A percentile compares a stretch with the other conserved stretches of the same genome.
Conservation (phyloP, 805 yeast genomes). For the Maudiozyma turicensis region DNA sequence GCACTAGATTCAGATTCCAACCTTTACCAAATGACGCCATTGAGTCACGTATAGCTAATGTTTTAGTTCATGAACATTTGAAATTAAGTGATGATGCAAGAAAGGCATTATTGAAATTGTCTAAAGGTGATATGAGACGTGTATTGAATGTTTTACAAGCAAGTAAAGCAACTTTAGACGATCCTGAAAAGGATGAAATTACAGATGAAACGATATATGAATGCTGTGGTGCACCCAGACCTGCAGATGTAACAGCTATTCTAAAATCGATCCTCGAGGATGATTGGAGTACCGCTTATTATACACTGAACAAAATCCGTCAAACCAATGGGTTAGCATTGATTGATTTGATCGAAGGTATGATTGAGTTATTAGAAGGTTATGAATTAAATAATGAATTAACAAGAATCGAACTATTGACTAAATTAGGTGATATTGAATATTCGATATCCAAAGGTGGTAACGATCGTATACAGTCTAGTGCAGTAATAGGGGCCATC, state of each 20-base stretch:
- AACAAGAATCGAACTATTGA: constrained; percentile 55
- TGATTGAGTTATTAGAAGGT: constrained; percentile 59
- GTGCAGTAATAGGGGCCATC: constrained; percentile 82
- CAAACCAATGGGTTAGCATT: constrained; percentile 77
- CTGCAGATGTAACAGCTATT: constrained; percentile 67
- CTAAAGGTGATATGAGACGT: constrained; percentile 95
- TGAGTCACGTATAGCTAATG: constrained; percentile 54
- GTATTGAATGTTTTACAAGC: constrained; percentile 92
- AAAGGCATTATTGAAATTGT: constrained; percentile 53
- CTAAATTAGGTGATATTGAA: constrained; percentile 78
- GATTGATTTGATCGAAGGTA: constrained; percentile 72
- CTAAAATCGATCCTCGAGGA: constrained; percentile 72
- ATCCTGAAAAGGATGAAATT: constrained; percentile 42
- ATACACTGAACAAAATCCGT: constrained; percentile 58
- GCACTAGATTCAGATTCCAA: constrained; percentile 88
- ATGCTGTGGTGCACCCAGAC: constrained; percentile 93
- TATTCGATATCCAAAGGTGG: constrained; percentile 90
- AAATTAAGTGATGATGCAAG: constrained; percentile 50
- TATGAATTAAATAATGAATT: constrained; percentile 48
- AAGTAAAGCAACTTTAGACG: constrained; percentile 66
- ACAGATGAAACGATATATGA: constrained; percentile 74
- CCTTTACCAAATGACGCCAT: constrained; percentile 69
- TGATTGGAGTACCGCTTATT: constrained; percentile 74
- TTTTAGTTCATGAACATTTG: constrained; percentile 59
- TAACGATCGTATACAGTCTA: constrained; percentile 77